A percentile compares a stretch with the other conserved stretches of the same genome.
Conservation (phyloP, 1,284 basidiomycete genomes). For the Naganishia liquefaciens region DNA sequence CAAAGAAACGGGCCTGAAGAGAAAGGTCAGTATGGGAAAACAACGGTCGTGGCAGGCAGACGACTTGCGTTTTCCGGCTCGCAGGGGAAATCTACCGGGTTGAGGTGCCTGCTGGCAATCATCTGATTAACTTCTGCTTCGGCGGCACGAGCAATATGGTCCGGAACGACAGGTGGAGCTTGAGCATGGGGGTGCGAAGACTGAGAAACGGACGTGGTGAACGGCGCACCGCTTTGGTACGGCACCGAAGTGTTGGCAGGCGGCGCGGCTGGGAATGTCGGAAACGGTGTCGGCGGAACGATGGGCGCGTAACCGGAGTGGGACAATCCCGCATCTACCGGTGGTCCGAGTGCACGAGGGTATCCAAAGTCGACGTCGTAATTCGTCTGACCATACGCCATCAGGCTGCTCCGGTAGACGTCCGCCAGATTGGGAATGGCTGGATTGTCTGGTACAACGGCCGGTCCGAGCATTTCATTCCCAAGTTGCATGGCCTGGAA, state of each 20-base stretch:
- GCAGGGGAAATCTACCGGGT: constrained; percentile 80
- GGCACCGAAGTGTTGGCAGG: not conserved
- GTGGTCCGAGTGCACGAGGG: not conserved
- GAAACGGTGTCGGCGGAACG: not conserved
- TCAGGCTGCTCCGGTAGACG: not conserved
- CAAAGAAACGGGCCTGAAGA: constrained; percentile 79
- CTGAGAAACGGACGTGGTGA: constrained; percentile 1
- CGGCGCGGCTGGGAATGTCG: not conserved
- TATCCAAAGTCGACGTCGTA: not conserved
- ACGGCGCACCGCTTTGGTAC: constrained; percentile 29
- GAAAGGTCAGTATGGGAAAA: not conserved
- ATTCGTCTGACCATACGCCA: not conserved
- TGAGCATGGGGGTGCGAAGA: constrained; percentile 5
- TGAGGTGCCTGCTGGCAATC: constrained; percentile 84
- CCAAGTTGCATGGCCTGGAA: constrained; percentile 49
- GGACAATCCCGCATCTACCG: not conserved
- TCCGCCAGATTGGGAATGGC: not conserved
- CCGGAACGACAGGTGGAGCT: constrained; percentile 36
- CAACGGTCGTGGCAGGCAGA: not conserved
- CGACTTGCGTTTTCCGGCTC: constrained; percentile 69
- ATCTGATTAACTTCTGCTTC: constrained; percentile 73
- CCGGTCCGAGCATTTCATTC: constrained; percentile 24
- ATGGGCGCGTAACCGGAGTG: not conserved
- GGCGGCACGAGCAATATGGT: constrained; percentile 37
- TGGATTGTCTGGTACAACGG: not conserved